A percentile compares a stretch with the other conserved stretches of the same genome.
Conservation (phyloP, 768 basidiomycete genomes). For the Suillus americanus region DNA sequence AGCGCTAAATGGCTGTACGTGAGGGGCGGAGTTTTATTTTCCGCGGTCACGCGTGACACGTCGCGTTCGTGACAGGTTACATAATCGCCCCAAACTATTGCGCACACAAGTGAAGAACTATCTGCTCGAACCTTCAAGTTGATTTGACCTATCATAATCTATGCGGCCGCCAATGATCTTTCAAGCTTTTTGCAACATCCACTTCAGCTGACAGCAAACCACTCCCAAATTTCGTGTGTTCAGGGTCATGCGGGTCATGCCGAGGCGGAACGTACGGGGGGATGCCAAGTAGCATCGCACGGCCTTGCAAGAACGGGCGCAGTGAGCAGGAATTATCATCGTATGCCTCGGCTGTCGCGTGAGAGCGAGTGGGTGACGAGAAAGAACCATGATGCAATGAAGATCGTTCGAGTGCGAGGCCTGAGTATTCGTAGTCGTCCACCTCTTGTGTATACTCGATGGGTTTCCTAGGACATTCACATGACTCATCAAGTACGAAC, state of each 20-base stretch:
- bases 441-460: conserved; percentile 6
- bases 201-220: conserved; percentile 50
- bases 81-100: background rate
- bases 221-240: conserved; percentile 9
- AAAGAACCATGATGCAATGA: conserved; percentile 11
- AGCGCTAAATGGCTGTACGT: background rate
- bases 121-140: background rate
- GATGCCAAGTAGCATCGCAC: conserved; percentile 46
- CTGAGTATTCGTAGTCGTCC: conserved; percentile 1
- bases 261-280: conserved; percentile 7
- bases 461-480: conserved; percentile 7
- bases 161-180: conserved; percentile 67
- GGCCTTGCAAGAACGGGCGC: conserved; percentile 50
- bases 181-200: conserved; percentile 58
- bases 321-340: background rate
- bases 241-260: conserved; percentile 4
- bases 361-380: background rate
- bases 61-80: conserved; percentile 3
- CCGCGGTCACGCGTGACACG: background rate
- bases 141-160: conserved; percentile 37
- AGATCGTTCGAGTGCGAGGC: conserved; percentile 5
- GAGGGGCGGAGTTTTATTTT: conserved; percentile 1
- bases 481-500: conserved; percentile 3
- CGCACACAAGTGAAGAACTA: background rate
- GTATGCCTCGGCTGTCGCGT: background rate